Conservation (phyloP, 305 asterid species). For the Solanum hybrid region DNA sequence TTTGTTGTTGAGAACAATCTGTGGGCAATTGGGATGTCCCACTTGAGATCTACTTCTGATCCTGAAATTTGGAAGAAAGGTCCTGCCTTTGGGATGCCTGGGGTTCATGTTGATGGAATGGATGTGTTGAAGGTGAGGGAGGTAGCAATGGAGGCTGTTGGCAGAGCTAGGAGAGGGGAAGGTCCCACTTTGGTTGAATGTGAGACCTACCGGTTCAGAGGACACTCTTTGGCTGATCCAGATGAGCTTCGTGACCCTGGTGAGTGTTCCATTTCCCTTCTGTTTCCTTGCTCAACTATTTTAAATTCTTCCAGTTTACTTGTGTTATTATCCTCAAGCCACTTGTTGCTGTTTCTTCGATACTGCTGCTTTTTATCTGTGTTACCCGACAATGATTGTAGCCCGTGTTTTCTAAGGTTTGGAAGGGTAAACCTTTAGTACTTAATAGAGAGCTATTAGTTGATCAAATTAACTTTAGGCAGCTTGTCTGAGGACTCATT, state of each 20-base stretch:
- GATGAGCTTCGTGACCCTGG: slow-evolving; percentile 99
- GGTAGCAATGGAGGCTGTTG: slow-evolving; percentile 84
- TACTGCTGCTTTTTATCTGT: not conserved
- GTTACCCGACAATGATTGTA: not conserved
- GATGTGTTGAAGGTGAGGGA: slow-evolving; percentile 96
- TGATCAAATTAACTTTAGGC: not conserved
- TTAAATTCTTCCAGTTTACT: not conserved
- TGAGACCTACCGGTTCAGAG: slow-evolving; percentile 91
- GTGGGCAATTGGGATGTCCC: slow-evolving; percentile 99
- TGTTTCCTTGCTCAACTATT: not conserved
- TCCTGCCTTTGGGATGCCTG: slow-evolving; percentile 96
- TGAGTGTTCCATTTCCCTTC: slow-evolving; percentile 24
- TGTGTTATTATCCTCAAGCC: not conserved
- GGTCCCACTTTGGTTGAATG: slow-evolving; percentile 96
- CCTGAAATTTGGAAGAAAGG: slow-evolving; percentile 97
- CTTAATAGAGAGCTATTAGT: not conserved
- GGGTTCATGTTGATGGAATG: slow-evolving; percentile 96
- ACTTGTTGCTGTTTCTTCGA: not conserved
- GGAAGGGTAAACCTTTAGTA: not conserved
- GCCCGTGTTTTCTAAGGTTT: not conserved
- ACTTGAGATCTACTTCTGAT: slow-evolving; percentile 85
- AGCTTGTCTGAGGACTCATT: not conserved
- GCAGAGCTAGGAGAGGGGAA: slow-evolving; percentile 86
- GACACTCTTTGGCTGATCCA: slow-evolving; percentile 97
- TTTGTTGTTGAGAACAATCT: slow-evolving; percentile 95